A percentile compares a stretch with the other conserved stretches of the same genome.
Evolutionary conservation across 176 grass and related monocot genomes (phyloP).

Genomic region (maize (Zea mays)): Zm-B73-REFERENCE-NAM-5.0 NC_050104.1:131845501-131846000

Average conservation of each 20-base stretch:
- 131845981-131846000: conserved; percentile 39
- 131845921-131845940: conserved; percentile 38
- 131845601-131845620: conserved; percentile 41
- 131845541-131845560: conserved; percentile 64
- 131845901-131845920: conserved; percentile 52
- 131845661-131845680: conserved; percentile 19
- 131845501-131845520: conserved; percentile 54
- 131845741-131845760: conserved; percentile 33
- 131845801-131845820: conserved; percentile 48
- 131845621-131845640: conserved; percentile 22
- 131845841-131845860: conserved; percentile 53
- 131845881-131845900: conserved; percentile 47
- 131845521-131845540: conserved; percentile 41
- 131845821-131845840: conserved; percentile 46
- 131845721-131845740: conserved; percentile 33
- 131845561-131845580: conserved; percentile 56
- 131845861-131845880: conserved; percentile 43
- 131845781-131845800: conserved; percentile 58
- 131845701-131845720: conserved; percentile 60
- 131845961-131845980: conserved; percentile 45
- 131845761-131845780: conserved; percentile 61
- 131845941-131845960: conserved; percentile 28
- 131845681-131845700: conserved; percentile 41
- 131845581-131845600: conserved; percentile 47
- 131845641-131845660: conserved; percentile 44